These are phyloP conservation scores for Umbilicus rupestris DNA, from an alignment of 164 flowering plant genomes.

Conservation along the genomic window DNA sequence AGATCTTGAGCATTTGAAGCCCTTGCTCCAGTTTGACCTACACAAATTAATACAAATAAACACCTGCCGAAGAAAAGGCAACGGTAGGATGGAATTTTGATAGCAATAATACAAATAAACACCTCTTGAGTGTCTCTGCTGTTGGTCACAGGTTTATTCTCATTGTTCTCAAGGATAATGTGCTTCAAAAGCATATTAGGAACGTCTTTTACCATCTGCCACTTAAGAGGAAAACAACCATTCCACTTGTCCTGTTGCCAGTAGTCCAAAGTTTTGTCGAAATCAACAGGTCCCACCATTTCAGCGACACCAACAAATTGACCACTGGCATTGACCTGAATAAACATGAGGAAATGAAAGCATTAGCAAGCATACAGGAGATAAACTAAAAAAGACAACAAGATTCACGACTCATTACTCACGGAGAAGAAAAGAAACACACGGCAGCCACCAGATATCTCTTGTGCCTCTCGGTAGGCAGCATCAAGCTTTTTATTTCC, in stretches of 20 bases:
- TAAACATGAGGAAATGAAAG: not conserved
- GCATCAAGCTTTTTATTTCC: conserved; percentile 87
- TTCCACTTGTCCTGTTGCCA: conserved; percentile 97
- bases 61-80: not conserved
- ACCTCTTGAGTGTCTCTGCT: conserved; percentile 93
- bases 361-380: not conserved
- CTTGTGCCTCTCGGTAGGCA: conserved; percentile 62
- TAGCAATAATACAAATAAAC: not conserved
- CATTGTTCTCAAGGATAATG: conserved; percentile 75
- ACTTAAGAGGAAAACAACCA: conserved; percentile 77
- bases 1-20: conserved; percentile 65
- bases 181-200: conserved; percentile 76
- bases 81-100: not conserved
- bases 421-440: conserved; percentile 81
- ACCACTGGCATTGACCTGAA: conserved; percentile 84
- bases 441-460: conserved; percentile 55
- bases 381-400: not conserved
- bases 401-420: conserved; percentile 12
- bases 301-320: conserved; percentile 87
- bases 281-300: conserved; percentile 82
- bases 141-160: conserved; percentile 82
- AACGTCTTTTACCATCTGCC: conserved; percentile 85
- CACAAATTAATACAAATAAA: not conserved
- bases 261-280: conserved; percentile 57
- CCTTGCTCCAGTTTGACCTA: conserved; percentile 79